These are phyloP conservation scores for Ogataea hybrid DNA, from an alignment of 1,139 yeast genomes.

Conservation along the genomic window DNA sequence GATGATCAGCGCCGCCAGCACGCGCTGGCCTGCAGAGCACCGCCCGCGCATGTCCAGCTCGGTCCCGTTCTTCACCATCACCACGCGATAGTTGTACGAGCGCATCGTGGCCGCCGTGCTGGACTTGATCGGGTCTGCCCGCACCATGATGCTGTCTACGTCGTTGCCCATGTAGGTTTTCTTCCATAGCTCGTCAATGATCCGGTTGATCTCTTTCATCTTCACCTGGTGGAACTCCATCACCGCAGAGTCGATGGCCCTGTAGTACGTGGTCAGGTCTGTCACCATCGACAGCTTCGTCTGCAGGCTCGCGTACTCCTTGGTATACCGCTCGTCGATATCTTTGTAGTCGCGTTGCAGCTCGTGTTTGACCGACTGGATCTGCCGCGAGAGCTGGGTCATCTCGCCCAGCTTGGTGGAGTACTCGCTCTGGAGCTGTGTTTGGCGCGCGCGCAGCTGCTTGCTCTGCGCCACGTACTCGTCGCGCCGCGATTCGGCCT, in stretches of 20 bases:
- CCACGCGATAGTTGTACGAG: constrained; percentile 89
- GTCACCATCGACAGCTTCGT: constrained; percentile 78
- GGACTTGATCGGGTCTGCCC: constrained; percentile 56
- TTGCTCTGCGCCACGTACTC: constrained; percentile 61
- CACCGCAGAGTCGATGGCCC: constrained; percentile 87
- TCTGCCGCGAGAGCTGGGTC: constrained; percentile 77
- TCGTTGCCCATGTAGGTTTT: constrained; percentile 94
- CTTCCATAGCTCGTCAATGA: constrained; percentile 90
- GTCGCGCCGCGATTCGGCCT: constrained; percentile 65
- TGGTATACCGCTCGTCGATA: constrained; percentile 62
- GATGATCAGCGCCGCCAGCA: constrained; percentile 86
- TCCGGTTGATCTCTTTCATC: constrained; percentile 89
- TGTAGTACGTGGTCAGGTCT: constrained; percentile 78
- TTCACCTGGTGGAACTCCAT: constrained; percentile 90
- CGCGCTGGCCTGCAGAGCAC: constrained; percentile 98
- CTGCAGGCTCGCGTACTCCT: constrained; percentile 74
- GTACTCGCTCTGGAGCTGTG: constrained; percentile 60
- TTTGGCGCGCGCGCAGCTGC: constrained; percentile 51
- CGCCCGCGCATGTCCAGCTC: constrained; percentile 98
- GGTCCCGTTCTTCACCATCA: constrained; percentile 88
- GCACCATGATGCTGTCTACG: constrained; percentile 84
- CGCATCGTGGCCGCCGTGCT: constrained; percentile 51
- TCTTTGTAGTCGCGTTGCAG: constrained; percentile 68
- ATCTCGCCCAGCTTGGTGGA: constrained; percentile 85
- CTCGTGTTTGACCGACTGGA: constrained; percentile 53